A percentile compares a stretch with the other conserved stretches of the same genome.
Evolutionary conservation across 2,329 filamentous ascomycete genomes (phyloP).

Genomic region (Alternaria arbusti): DNA sequence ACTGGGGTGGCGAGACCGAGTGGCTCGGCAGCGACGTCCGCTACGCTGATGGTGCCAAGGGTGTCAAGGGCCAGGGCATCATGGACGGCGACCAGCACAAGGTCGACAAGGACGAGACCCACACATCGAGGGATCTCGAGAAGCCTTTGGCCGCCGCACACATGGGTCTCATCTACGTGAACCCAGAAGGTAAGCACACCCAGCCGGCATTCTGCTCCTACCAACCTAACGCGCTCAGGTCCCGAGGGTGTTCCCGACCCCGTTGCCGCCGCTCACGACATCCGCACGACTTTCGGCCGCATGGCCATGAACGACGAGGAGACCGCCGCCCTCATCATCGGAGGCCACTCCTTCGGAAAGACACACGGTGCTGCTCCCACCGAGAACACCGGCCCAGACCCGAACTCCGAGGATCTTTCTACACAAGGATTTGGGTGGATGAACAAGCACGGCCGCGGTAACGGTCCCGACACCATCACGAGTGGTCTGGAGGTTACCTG

Average conservation of each 20-base stretch:
- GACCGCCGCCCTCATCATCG: slow-evolving; percentile 79
- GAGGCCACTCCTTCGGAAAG: slow-evolving; percentile 82
- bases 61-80: slow-evolving; percentile 51
- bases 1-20: slow-evolving; percentile 78
- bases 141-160: slow-evolving; percentile 70
- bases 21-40: slow-evolving; percentile 78
- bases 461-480: slow-evolving; percentile 76
- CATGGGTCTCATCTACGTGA: slow-evolving; percentile 83
- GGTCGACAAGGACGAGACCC: slow-evolving; percentile 43
- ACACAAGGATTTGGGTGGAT: slow-evolving; percentile 76
- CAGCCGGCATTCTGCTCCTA: background rate
- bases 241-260: slow-evolving; percentile 76
- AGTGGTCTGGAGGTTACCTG: slow-evolving; percentile 80
- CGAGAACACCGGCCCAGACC: slow-evolving; percentile 71
- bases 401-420: slow-evolving; percentile 68
- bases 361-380: slow-evolving; percentile 74
- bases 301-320: slow-evolving; percentile 88
- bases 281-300: slow-evolving; percentile 75
- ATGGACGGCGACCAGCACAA: slow-evolving; percentile 43
- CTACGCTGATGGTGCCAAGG: slow-evolving; percentile 62
- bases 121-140: slow-evolving; percentile 67
- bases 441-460: slow-evolving; percentile 69
- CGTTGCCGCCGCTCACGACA: slow-evolving; percentile 71
- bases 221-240: slow-evolving; percentile 49
- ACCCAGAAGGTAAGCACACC: slow-evolving; percentile 63